Evolutionary conservation across 1,284 basidiomycete species (phyloP), one percentile per base, ranked within the genome.

Genomic region (Ganoderma lucidum): DNA sequence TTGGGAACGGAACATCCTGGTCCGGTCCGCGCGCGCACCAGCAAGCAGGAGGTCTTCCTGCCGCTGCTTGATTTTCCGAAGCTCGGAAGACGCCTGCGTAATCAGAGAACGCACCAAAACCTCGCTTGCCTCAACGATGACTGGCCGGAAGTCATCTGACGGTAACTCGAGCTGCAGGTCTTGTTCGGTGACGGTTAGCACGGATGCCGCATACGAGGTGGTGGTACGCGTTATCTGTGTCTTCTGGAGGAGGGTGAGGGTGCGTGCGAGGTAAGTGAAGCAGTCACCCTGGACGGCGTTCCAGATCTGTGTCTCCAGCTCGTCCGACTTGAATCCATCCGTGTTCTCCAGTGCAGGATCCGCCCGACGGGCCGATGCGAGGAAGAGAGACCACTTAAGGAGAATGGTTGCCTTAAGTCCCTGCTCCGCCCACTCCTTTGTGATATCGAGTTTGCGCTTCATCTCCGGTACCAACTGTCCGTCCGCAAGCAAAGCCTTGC

Each of bases 61-160:
- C 53, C 92, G 85, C 75, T 96, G 95, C 78, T 96, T 95, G 78
- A 98, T 91, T 78, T 95, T 95, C 56, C 94, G 89, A n/a, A 98
- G 85, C 78, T 97, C 93, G 0, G 93, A 92, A 15, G 93, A 94
- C 9, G 94, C 92, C 70, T 93, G 91, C 0, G 89, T 91, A 74
- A 98, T 90, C 55, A 94, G 82, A 19, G 89, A 88, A 44, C 92
- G 86, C 45, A 97, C 81, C 19, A 97, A 85, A 1, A 83, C 83
- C 76, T 96, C 95, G 68, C 95, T 89, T 28, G 89, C 87, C 35
- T 85, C 80, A 37, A 96, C 83, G 14, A 97, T 82, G 37, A 87
- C 81, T 1, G 85, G 81, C 71, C 87, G 88, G 80, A 95, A 94
- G 64, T 93, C 92, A 1, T 88, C 85, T 0, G 84, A 78, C 0